phyloP scores from a whole-genome alignment of 306 rosid genomes.

The Bauhinia variegata region DNA sequence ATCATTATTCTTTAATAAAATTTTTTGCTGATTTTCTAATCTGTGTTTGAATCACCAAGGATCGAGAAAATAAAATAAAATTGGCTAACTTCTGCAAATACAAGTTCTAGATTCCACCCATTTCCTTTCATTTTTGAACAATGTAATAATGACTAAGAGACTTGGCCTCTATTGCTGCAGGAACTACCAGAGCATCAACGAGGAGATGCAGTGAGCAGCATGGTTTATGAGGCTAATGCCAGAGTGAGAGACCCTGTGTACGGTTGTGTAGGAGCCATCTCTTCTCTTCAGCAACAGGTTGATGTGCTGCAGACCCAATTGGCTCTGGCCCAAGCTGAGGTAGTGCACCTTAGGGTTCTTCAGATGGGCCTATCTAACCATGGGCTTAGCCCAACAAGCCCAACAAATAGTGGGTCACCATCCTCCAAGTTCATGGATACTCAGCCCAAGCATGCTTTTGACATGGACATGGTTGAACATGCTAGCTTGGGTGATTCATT shows the following conservation, averaged over 20 bases:
- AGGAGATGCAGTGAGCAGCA: slow-evolving; percentile 88
- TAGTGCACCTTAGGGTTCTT: slow-evolving; percentile 67
- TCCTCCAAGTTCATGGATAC: slow-evolving; percentile 55
- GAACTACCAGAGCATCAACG: slow-evolving; percentile 75
- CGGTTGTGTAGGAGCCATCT: slow-evolving; percentile 87
- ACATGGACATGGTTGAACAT: slow-evolving; percentile 67
- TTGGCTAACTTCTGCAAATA: too few relatives aligned
- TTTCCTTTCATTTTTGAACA: too few relatives aligned
- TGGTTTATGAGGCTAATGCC: slow-evolving; percentile 90
- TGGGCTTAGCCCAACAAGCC: slow-evolving; percentile 63
- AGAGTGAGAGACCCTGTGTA: slow-evolving; percentile 87
- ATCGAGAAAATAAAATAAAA: too few relatives aligned
- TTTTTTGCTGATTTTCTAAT: too few relatives aligned
- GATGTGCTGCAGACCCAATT: slow-evolving; percentile 73
- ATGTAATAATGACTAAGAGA: too few relatives aligned
- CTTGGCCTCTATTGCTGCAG: slow-evolving; percentile 35
- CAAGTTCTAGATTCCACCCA: too few relatives aligned
- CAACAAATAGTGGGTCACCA: slow-evolving; percentile 65
- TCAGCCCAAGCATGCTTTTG: slow-evolving; percentile 55
- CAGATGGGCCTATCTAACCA: slow-evolving; percentile 51
- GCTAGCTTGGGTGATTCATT: slow-evolving; percentile 57
- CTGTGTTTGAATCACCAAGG: too few relatives aligned
- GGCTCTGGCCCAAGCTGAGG: slow-evolving; percentile 91
- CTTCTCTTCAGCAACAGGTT: slow-evolving; percentile 77
- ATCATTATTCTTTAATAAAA: too few relatives aligned